phyloP scores from a whole-genome alignment of 768 basidiomycete species.

The Agrocybe praecox region DNA sequence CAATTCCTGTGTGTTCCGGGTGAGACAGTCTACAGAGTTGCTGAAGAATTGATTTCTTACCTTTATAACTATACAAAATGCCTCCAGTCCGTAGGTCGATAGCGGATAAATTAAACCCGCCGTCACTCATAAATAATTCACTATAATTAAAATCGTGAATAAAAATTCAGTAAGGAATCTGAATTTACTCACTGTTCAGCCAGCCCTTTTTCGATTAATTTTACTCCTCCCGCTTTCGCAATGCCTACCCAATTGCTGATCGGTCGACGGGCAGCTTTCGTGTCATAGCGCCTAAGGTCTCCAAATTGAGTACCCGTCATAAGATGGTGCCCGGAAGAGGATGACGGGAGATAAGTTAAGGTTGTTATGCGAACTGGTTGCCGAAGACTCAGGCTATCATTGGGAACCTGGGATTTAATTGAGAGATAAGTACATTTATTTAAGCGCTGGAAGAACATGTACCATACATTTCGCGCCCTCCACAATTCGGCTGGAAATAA shows the following conservation, averaged over 20 bases:
- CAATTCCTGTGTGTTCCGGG: constrained; percentile 49
- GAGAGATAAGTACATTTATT: background rate
- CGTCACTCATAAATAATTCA: constrained; percentile 71
- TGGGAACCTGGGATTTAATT: constrained; percentile 52
- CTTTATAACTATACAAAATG: constrained; percentile 68
- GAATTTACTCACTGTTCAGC: constrained; percentile 61
- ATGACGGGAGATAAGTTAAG: constrained; percentile 56
- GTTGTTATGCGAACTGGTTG: constrained; percentile 79
- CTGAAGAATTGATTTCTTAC: constrained; percentile 29
- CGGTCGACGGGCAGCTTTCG: constrained; percentile 66
- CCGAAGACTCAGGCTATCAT: constrained; percentile 74
- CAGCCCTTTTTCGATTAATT: constrained; percentile 56
- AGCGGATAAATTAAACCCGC: constrained; percentile 61
- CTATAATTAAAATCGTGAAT: constrained; percentile 35
- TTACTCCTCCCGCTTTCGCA: constrained; percentile 63
- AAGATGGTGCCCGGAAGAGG: constrained; percentile 46
- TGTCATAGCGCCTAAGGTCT: constrained; percentile 77
- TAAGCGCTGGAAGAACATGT: background rate
- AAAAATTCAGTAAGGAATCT: background rate
- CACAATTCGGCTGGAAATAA: constrained; percentile 77
- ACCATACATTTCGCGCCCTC: constrained; percentile 78
- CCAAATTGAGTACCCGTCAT: constrained; percentile 77
- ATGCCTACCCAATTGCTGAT: constrained; percentile 67
- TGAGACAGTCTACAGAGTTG: background rate
- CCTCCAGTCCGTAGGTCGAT: constrained; percentile 72